Base-by-base conservation (phyloP, 2,329 filamentous ascomycete species). In the Diaporthe ilicicola region DNA sequence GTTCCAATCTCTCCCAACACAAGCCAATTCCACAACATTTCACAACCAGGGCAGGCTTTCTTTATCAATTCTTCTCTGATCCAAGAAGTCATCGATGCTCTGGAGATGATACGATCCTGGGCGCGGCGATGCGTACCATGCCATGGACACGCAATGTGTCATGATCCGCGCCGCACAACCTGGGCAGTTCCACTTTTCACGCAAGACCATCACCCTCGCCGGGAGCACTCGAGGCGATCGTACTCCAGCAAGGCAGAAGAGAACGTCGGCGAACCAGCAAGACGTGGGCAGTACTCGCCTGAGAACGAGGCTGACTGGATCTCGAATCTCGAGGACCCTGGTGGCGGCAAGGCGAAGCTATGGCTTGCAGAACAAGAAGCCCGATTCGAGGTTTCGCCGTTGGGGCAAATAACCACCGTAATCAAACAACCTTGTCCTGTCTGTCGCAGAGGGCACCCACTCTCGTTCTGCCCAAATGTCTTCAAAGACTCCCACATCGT, bases 361-460 rank as follows among this genome's bases (percentile, higher is more conserved):
- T 17, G 37, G 5, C 2, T 50, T 12, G 3, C 8, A 37, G 59
- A 64, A 37, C 42, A 64, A 19, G 59, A 64, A 50, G 59, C 59
- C 12, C 42, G 19, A 19, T 64, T 37, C 44, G 0, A 1, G 15
- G 1, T 7, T 3, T 2, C 1, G 1, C 1, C 1, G 10, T 6
- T 2, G 12, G 27, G 59, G 3, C 6, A 6, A 0, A 6, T 6
- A 8, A 8, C 0, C 4, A 34, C 27, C 59, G 7, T 0, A 0
- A 1, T 64, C 44, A 0, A 3, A 0, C 1, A 1, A 9, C 1
- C 10, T 5, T 64, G 59, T 19, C 19, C 8, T 10, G 59, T 29
- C 44, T 64, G 59, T 34, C 13, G 8, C 1, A 12, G 15, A 42
- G 2, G 0, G 0, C 59, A 64, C 17, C 0, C 1, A 3, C 27